Evolutionary conservation across 108 stramenopile genomes (phyloP).

Genomic region (Epipyxis sp.): DNA sequence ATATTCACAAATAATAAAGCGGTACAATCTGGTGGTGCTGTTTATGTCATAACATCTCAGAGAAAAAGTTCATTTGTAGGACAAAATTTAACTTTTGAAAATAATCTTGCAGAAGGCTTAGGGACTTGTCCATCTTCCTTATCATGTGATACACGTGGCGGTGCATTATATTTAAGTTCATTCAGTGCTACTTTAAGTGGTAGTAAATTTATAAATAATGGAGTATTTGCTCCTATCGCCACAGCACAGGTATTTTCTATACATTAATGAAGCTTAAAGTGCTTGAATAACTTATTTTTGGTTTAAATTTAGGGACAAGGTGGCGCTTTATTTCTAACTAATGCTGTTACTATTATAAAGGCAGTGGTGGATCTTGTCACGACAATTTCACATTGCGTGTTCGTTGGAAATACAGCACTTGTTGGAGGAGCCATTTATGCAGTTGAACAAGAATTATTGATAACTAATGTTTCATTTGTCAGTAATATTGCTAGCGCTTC

Average conservation of each 20-base stretch:
- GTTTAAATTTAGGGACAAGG: constrained; percentile 3
- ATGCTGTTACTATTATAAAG: neutral
- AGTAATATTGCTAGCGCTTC: neutral
- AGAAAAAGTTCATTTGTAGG: neutral
- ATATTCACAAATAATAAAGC: constrained; percentile 10
- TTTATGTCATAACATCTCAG: neutral
- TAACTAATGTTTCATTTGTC: neutral
- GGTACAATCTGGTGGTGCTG: neutral
- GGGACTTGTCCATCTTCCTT: neutral
- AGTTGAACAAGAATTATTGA: neutral
- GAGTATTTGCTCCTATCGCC: neutral
- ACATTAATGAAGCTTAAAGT: neutral
- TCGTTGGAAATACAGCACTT: neutral
- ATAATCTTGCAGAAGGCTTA: neutral
- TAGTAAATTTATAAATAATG: neutral
- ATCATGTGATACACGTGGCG: neutral
- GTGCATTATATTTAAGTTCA: constrained; percentile 1
- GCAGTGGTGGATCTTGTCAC: too few species aligned
- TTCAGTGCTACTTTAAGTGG: neutral
- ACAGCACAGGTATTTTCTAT: too few species aligned
- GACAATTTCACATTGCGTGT: neutral
- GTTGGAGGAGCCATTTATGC: constrained; percentile 13
- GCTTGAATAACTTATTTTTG: neutral
- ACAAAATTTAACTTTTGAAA: neutral
- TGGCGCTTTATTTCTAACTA: constrained; percentile 11